These are phyloP conservation scores for Allantophomopsis cytisporea DNA, from an alignment of 2,329 filamentous ascomycete species.

Conservation along the genomic window DNA sequence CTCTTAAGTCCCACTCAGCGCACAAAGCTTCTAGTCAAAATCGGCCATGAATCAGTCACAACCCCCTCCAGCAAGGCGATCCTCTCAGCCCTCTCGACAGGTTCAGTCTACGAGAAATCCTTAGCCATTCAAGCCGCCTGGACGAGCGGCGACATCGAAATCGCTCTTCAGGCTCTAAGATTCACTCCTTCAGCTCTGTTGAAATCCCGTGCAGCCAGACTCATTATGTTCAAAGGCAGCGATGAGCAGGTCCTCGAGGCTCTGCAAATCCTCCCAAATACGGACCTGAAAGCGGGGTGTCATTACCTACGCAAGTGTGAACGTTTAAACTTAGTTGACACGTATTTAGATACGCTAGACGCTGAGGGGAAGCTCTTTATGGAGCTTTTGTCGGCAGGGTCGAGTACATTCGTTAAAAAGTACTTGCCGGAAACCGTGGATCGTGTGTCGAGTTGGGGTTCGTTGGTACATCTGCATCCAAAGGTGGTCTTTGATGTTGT, in stretches of 20 bases:
- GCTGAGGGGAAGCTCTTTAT: too few relatives aligned
- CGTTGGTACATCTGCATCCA: too few relatives aligned
- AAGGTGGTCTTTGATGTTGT: too few relatives aligned
- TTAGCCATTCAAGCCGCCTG: conserved; percentile 3
- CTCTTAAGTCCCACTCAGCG: too few relatives aligned
- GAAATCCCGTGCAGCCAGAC: conserved; percentile 3
- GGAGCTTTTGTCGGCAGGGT: too few relatives aligned
- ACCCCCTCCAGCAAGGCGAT: too few relatives aligned
- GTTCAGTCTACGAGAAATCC: conserved; percentile 3
- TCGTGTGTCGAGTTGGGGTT: too few relatives aligned
- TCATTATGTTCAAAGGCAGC: conserved; percentile 3
- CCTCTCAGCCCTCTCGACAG: background rate
- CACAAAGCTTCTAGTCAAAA: too few relatives aligned
- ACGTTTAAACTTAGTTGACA: background rate
- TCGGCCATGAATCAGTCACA: too few relatives aligned
- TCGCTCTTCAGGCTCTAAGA: conserved; percentile 2
- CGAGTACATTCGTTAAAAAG: too few relatives aligned
- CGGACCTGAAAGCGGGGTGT: conserved; percentile 37
- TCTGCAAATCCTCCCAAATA: conserved; percentile 8
- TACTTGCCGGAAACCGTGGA: too few relatives aligned
- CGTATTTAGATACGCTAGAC: too few relatives aligned
- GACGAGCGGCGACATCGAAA: conserved; percentile 4
- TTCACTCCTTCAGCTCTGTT: conserved; percentile 2
- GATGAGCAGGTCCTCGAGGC: conserved; percentile 4
- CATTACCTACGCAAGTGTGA: conserved; percentile 2